Base-by-base conservation (phyloP, 2,329 filamentous ascomycete genomes). In the Neospermospora avenae region DNA sequence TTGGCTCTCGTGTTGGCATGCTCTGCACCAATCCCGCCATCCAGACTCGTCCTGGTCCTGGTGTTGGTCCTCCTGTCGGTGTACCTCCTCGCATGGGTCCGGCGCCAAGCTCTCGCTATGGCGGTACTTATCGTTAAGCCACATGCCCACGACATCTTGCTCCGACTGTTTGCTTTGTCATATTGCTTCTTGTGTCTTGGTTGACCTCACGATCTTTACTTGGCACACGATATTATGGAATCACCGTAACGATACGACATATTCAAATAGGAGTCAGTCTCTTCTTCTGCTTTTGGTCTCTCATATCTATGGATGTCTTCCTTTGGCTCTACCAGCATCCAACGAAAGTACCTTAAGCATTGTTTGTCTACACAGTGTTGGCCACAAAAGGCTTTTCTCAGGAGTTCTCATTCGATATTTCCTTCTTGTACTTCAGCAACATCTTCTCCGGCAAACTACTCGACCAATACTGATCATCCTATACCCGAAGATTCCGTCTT, bases 1-100 rank as follows among this genome's bases (percentile, higher is more conserved):
- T 98, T 74, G 95, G 95, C 63, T 99, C 95, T 61, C 91, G 95
- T 60, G 95, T 99, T 64, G 95, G 95, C 34, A 98, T 99, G 93
- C 88, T 99, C 57, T 99, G 96, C 79, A 96, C 91, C 77, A 98
- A 98, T 75, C 93, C 93, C 39, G 91, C 91, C 51, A 86, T 92
- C 68, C 84, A 90, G 55, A 97, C 92, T 68, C 91, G 93, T 58
- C 93, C 93, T 63, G 93, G 93, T 44, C 91, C 93, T 66, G 90
- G 90, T 31, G 84, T 86, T 67, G 89, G 90, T 20, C 81, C 87
- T 62, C 80, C 85, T 61, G 81, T 90, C 68, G 77, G 78, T 24
- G 71, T 76, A 64, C 62, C 67, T 34, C 85, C 77, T 63, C 79
- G 80, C 52, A 80, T 79, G 68, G 74, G 86, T 73, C 81, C 81